Evolutionary conservation across 805 yeast species (phyloP), one percentile per base, ranked within the genome.

Genomic region (Cyberlindnera veronae): DNA sequence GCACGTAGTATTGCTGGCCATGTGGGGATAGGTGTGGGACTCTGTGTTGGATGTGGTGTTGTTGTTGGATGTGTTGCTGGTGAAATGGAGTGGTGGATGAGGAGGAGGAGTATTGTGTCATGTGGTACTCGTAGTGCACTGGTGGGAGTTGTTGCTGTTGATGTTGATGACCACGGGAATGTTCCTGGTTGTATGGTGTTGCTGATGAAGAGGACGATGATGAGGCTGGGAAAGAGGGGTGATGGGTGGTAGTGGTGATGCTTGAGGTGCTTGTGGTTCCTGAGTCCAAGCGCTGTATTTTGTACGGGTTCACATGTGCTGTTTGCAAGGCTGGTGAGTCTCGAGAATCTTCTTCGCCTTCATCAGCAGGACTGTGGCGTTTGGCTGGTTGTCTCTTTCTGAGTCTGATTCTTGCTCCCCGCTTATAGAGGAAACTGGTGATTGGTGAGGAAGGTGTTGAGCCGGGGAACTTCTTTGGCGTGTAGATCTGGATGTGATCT

Each of bases 381-480:
- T 33, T 36, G 17, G 45, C 24, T 3, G 41, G 12, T 5, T 41
- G 24, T 34, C 58, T 48, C 49, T 51, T 58, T 34, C 63, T 45
- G 36, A 58, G 62, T 45, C 64, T 53, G 20, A 60, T 54, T 33
- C 60, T 43, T 2, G 63, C 63, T 26, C 64, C 64, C 29, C 54
- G 52, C 31, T 58, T 59, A 43, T 48, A 57, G 11, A 60, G 43
- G 37, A 57, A 60, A n/a, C 50, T 42, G 4, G 62, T 55, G 27
- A 60, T 36, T 19, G 57, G 48, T 1, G 63, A 57, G 5, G 61
- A 53, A 0, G 57, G 49, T 6, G 50, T 39, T 3, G 62, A 51
- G 3, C 64, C 64, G 3, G 63, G 63, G 40, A 59, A 60, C 36
- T 59, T 60, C 46, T 60, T 60, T 21, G 61, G 63, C 4, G 61